Evolutionary conservation across 2,329 filamentous ascomycete species (phyloP).

Genomic region (Endothia cerciana): DNA sequence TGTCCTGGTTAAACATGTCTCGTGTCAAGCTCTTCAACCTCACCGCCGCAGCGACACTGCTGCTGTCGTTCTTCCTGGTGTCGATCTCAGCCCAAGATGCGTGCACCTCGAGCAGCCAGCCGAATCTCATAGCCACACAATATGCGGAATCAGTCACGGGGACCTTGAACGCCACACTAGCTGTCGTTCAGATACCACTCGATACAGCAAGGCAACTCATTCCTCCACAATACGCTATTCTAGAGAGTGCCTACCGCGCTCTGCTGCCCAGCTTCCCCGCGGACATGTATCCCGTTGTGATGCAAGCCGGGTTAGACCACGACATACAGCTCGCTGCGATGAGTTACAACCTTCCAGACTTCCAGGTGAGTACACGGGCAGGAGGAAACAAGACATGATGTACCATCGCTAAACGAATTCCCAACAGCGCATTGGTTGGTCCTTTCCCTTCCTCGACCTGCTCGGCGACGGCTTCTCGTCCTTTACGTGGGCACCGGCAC

Average conservation of each 20-base stretch:
- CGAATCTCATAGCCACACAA: constrained; percentile 52
- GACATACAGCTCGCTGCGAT: constrained; percentile 49
- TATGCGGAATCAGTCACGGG: constrained; percentile 55
- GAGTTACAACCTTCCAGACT: constrained; percentile 48
- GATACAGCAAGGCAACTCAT: constrained; percentile 50
- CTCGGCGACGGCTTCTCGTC: constrained; percentile 53
- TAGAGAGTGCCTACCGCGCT: constrained; percentile 51
- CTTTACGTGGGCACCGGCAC: constrained; percentile 54
- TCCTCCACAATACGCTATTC: constrained; percentile 52
- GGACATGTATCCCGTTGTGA: constrained; percentile 57
- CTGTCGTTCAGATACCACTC: constrained; percentile 55
- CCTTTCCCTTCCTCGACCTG: constrained; percentile 60
- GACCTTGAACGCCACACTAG: constrained; percentile 57
- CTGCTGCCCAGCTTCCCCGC: constrained; percentile 53
- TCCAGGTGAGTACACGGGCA: constrained; percentile 45
- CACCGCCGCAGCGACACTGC: constrained; percentile 20
- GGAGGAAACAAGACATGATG: constrained; percentile 17
- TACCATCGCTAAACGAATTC: constrained; percentile 20
- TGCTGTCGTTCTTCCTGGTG: constrained; percentile 22
- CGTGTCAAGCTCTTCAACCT: constrained; percentile 16
- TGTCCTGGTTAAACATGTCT: constrained; percentile 24
- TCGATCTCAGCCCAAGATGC: constrained; percentile 19
- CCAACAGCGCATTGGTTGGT: constrained; percentile 51
- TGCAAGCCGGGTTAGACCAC: constrained; percentile 55
- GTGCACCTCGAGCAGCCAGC: constrained; percentile 38